Evolutionary conservation across 2,329 filamentous ascomycete genomes (phyloP).

Genomic region (Trichoderma sp.): DNA sequence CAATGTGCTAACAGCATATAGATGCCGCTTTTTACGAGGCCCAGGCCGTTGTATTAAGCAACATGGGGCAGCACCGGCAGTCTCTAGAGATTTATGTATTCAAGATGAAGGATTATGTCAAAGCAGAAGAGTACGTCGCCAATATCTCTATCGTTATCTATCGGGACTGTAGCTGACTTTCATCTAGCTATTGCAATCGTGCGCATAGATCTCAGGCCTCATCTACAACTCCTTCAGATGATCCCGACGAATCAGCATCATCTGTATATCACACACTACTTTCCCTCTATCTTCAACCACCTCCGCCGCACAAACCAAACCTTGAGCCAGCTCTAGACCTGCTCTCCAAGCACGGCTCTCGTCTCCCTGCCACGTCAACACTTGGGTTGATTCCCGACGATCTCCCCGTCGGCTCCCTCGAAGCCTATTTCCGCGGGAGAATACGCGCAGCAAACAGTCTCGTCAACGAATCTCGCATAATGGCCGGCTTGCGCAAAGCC

Average conservation of each 20-base stretch:
- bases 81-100: slow-evolving; percentile 98
- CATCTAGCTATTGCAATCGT: slow-evolving; percentile 79
- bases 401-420: slow-evolving; percentile 77
- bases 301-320: slow-evolving; percentile 70
- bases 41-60: slow-evolving; percentile 86
- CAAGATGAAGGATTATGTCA: slow-evolving; percentile 81
- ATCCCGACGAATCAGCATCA: slow-evolving; percentile 57
- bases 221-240: slow-evolving; percentile 41
- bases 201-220: slow-evolving; percentile 68
- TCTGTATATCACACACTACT: slow-evolving; percentile 93
- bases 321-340: slow-evolving; percentile 81
- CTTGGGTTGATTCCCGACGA: slow-evolving; percentile 81
- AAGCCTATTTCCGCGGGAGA: slow-evolving; percentile 88
- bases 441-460: slow-evolving; percentile 84
- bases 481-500: slow-evolving; percentile 75
- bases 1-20: slow-evolving; percentile 41
- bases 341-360: slow-evolving; percentile 89
- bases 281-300: slow-evolving; percentile 84
- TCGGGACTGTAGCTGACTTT: not conserved
- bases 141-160: not conserved
- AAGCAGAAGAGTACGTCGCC: slow-evolving; percentile 85
- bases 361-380: slow-evolving; percentile 84
- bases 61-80: slow-evolving; percentile 94
- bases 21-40: slow-evolving; percentile 87
- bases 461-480: slow-evolving; percentile 78